A percentile compares a stretch with the other conserved stretches of the same genome.
phyloP scores from a whole-genome alignment of 1,284 basidiomycete genomes.

The Prillingera fragicola region DNA sequence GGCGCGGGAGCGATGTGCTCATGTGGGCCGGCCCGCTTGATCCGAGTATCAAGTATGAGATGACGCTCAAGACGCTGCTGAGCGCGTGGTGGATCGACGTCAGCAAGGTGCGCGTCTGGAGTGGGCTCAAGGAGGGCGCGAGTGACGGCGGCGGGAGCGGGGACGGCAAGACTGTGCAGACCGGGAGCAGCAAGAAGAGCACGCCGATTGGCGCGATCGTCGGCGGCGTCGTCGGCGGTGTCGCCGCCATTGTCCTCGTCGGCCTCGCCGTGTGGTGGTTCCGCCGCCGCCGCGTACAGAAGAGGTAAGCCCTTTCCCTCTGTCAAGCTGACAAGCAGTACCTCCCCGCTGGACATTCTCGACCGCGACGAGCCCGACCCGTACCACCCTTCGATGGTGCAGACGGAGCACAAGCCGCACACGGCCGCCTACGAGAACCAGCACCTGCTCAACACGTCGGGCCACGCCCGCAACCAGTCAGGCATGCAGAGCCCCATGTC shows the following conservation, averaged over 20 bases:
- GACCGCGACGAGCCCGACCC: background rate
- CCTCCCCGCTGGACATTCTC: background rate
- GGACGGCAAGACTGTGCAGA: background rate
- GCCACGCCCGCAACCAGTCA: background rate
- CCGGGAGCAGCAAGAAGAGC: too few relatives aligned
- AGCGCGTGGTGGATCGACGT: slow-evolving; percentile 2
- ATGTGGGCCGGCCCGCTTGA: slow-evolving; percentile 1
- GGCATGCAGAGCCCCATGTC: too few relatives aligned
- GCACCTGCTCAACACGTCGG: background rate
- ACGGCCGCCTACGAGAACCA: background rate
- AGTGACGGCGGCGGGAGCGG: background rate
- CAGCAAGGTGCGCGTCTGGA: background rate
- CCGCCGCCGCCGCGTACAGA: background rate
- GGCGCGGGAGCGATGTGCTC: slow-evolving; percentile 1
- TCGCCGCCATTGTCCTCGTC: background rate
- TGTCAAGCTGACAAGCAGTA: too few relatives aligned
- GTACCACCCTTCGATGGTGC: background rate
- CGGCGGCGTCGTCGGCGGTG: slow-evolving; percentile 2
- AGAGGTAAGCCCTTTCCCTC: too few relatives aligned
- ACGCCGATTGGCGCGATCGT: background rate
- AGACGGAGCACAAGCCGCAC: background rate
- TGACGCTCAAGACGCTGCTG: background rate
- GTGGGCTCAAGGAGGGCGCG: background rate
- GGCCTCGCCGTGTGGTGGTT: slow-evolving; percentile 1
- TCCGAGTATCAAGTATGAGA: background rate